Conservation (phyloP, 148 eudicot genomes). For the Amaranthus hypochondriacus region DNA sequence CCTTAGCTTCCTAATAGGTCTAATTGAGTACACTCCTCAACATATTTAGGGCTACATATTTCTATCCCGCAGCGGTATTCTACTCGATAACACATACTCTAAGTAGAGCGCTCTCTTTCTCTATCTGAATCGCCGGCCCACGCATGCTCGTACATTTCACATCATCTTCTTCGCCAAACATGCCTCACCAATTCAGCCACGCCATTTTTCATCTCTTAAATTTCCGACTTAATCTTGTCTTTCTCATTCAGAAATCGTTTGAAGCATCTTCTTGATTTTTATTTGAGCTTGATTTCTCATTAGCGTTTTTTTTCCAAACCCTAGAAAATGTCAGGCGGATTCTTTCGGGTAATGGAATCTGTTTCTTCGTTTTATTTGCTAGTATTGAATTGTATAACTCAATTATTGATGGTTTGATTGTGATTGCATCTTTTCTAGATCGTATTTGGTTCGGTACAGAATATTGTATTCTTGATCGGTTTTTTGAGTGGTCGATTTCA, state of each 20-base stretch:
- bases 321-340: slow-evolving; percentile 99
- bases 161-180: not conserved
- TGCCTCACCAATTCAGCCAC: slow-evolving; percentile 4
- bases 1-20: too few species aligned
- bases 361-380: not conserved
- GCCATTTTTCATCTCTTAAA: not conserved
- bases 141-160: too few species aligned
- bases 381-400: not conserved
- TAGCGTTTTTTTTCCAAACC: slow-evolving; percentile 34
- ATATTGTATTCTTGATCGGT: not conserved
- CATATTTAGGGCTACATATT: too few species aligned
- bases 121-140: too few species aligned
- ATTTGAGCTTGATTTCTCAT: not conserved
- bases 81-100: too few species aligned
- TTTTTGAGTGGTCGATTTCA: not conserved
- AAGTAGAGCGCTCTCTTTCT: too few species aligned
- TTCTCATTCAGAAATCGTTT: not conserved
- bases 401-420: not conserved
- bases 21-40: too few species aligned
- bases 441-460: not conserved
- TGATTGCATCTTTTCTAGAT: not conserved
- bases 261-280: not conserved
- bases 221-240: not conserved
- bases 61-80: too few species aligned
- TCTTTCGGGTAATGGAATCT: slow-evolving; percentile 62